Conservation (phyloP, 768 basidiomycete genomes). For the Galerina sulciceps region DNA sequence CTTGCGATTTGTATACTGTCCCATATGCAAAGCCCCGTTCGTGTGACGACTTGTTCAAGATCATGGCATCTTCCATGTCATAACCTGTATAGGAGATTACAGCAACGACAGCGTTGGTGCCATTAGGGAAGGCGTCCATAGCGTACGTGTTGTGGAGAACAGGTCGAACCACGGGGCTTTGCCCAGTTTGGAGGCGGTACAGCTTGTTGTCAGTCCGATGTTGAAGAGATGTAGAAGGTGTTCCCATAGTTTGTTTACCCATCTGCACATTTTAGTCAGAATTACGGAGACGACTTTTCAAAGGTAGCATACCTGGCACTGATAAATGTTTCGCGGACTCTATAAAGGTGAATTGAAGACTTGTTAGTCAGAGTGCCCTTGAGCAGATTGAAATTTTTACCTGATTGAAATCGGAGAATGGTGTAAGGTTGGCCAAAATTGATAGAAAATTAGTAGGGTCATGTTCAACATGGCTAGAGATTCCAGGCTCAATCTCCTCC, state of each 20-base stretch:
- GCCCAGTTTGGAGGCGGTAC: slow-evolving; percentile 93
- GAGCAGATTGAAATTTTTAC: slow-evolving; percentile 44
- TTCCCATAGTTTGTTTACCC: slow-evolving; percentile 99
- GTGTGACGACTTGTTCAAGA: slow-evolving; percentile 97
- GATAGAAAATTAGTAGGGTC: slow-evolving; percentile 95
- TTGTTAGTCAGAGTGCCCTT: not conserved
- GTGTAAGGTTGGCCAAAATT: slow-evolving; percentile 96
- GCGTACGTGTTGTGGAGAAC: slow-evolving; percentile 91
- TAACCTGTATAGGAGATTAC: slow-evolving; percentile 99
- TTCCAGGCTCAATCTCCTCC: slow-evolving; percentile 76
- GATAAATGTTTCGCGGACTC: slow-evolving; percentile 91
- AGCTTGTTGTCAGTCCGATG: slow-evolving; percentile 98
- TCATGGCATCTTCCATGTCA: slow-evolving; percentile 99
- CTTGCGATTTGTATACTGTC: slow-evolving; percentile 93
- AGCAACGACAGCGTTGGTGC: slow-evolving; percentile 98
- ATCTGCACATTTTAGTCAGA: slow-evolving; percentile 58
- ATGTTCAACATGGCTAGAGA: slow-evolving; percentile 92
- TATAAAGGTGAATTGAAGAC: slow-evolving; percentile 30
- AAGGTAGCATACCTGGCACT: slow-evolving; percentile 74
- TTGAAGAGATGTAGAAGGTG: slow-evolving; percentile 88
- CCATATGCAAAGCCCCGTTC: slow-evolving; percentile 98
- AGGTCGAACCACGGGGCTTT: slow-evolving; percentile 94
- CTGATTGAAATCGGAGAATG: slow-evolving; percentile 99
- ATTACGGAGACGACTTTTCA: not conserved
- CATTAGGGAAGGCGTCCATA: slow-evolving; percentile 98